phyloP scores from a whole-genome alignment of 2,329 filamentous ascomycete genomes.

The Neofusicoccum ribis region DNA sequence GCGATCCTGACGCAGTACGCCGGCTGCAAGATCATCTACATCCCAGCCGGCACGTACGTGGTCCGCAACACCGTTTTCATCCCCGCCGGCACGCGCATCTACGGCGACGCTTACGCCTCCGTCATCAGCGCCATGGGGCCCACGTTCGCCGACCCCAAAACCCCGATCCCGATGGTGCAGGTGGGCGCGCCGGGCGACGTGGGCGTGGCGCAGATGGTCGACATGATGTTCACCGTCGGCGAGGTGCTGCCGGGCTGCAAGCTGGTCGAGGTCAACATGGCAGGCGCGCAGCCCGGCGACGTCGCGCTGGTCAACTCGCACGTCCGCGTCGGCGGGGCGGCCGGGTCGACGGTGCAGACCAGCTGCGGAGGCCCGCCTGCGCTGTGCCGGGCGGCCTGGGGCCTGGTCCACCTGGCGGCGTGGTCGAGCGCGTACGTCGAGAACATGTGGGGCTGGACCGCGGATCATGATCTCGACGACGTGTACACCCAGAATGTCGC shows the following conservation, averaged over 20 bases:
- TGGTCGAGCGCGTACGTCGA: conserved; percentile 54
- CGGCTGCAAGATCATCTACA: conserved; percentile 19
- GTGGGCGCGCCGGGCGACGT: conserved; percentile 24
- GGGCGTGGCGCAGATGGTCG: conserved; percentile 25
- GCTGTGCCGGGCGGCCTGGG: conserved; percentile 32
- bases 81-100: conserved; percentile 21
- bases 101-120: conserved; percentile 24
- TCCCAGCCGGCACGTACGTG: conserved; percentile 25
- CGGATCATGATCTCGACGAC: conserved; percentile 54
- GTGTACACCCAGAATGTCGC: conserved; percentile 44
- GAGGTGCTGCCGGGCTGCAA: conserved; percentile 17
- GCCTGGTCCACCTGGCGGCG: conserved; percentile 51
- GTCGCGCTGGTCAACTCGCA: conserved; percentile 45
- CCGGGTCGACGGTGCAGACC: conserved; percentile 28
- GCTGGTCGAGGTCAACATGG: conserved; percentile 51
- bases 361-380: conserved; percentile 33
- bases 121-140: conserved; percentile 24
- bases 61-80: conserved; percentile 24
- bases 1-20: conserved; percentile 7
- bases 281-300: conserved; percentile 44
- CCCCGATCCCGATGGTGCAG: conserved; percentile 24
- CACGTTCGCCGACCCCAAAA: conserved; percentile 23
- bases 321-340: conserved; percentile 38
- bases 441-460: conserved; percentile 56
- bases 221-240: conserved; percentile 26